Base-by-base conservation (phyloP, 345 rosid species). In the Eucalyptus erythrocorys region DNA sequence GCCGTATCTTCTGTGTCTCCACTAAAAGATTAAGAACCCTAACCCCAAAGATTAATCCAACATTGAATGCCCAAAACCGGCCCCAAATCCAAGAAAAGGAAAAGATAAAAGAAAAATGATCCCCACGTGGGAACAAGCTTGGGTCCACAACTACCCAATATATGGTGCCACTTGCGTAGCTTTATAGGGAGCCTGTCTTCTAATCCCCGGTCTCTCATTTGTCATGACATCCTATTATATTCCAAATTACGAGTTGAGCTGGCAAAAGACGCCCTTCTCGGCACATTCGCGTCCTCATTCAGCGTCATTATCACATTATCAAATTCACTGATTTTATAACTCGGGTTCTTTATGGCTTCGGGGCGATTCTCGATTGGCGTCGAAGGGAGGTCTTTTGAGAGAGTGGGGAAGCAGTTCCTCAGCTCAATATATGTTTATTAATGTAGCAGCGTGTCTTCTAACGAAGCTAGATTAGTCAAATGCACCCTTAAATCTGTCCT, bases 1-100 rank as follows among this genome's bases (percentile, higher is more conserved):
- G 92, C 91, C 92, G 89, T 91, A 91, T 91, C 91, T 90, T 90
- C 91, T 22, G 89, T 91, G 92, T 91, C 88, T 90, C 89, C 91
- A 88, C 82, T 49, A 11, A 27, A 76, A 76, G 45, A 76, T 76
- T 76, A 40, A 40, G 30, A 40, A 19, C 81, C 81, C 81, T 71
- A 37, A 71, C 81, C 81, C 81, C 81, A 37, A 71, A 40, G 82
- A 40, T 76, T 40, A 76, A 76, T 76, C 82, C 47, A 22, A 76
- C 82, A 40, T 40, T 40, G 4, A 40, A 15, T 76, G 16, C 61
- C 61, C 45, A n/a, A 30, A 85, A n/a, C 59, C 7, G 59, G 76
- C 76, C 76, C 76, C 76, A 13, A 64, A n/a, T 64, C 76, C 68
- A 61, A 61, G 32, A 61, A 59, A 34, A 30, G 13, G 61, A 61